A percentile compares a stretch with the other conserved stretches of the same genome.
Conservation (phyloP, 2,329 filamentous ascomycete genomes). For the Onygenales sp. region DNA sequence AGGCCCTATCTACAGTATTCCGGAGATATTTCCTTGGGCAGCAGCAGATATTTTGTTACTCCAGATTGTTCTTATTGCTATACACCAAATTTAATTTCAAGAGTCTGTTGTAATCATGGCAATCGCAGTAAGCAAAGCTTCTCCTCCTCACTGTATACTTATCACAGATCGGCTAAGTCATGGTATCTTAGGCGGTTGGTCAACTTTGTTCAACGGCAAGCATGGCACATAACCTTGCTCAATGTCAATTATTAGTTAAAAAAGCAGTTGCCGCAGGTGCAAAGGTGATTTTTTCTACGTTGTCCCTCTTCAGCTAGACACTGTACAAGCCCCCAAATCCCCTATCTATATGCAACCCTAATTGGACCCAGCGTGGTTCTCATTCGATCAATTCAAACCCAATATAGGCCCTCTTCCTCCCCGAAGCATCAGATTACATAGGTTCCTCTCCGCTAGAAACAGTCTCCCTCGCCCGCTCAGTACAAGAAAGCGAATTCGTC, state of each 20-base stretch:
- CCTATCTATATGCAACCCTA: too few relatives aligned
- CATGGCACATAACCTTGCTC: slow-evolving; percentile 67
- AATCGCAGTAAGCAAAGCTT: slow-evolving; percentile 1
- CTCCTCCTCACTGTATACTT: slow-evolving; percentile 1
- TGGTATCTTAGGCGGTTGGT: slow-evolving; percentile 59
- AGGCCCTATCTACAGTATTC: too few relatives aligned
- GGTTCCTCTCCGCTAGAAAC: slow-evolving; percentile 58
- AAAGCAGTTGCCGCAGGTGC: slow-evolving; percentile 69
- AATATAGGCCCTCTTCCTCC: slow-evolving; percentile 68
- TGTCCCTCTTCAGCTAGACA: slow-evolving; percentile 3
- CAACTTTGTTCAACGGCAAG: slow-evolving; percentile 80
- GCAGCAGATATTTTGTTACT: too few relatives aligned
- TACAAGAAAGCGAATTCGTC: slow-evolving; percentile 62
- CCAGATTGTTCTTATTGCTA: too few relatives aligned
- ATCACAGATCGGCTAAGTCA: slow-evolving; percentile 8
- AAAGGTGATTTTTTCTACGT: slow-evolving; percentile 45
- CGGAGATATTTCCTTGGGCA: too few relatives aligned
- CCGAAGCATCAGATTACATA: slow-evolving; percentile 88
- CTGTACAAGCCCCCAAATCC: not conserved
- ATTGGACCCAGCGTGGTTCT: slow-evolving; percentile 2
- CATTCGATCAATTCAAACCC: slow-evolving; percentile 1
- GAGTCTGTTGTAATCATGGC: slow-evolving; percentile 5
- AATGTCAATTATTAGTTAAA: slow-evolving; percentile 62
- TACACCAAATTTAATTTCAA: too few relatives aligned
- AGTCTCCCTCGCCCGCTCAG: slow-evolving; percentile 59